Evolutionary conservation across 2,329 filamentous ascomycete species (phyloP), one percentile per base, ranked within the genome.

Genomic region (Plenodomus biglobosus): DNA sequence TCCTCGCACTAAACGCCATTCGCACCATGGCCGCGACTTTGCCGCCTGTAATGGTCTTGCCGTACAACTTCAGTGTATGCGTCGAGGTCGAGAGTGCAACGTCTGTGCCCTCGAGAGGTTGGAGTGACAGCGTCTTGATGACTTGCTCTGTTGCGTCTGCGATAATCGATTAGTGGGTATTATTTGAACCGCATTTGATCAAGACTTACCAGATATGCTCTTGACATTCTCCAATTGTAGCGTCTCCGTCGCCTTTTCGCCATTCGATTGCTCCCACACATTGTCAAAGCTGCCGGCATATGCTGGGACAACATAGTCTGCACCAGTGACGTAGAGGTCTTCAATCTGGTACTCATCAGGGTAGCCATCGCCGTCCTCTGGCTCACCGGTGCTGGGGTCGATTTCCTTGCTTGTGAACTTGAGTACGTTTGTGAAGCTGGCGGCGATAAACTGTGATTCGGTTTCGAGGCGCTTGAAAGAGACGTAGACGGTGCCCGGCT

Each of bases 401-500:
- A 99, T 94, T 75, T 99, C 94, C 77, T 96, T 97, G 78, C 87
- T 94, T 16, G 91, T 96, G 72, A 99, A 99, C 75, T 94, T 96
- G 69, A 99, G 86, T 34, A 90, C 78, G 74, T 97, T 99, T 58
- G 89, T 90, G 74, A 99, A 95, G 36, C 84, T 88, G 43, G 87
- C 85, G 18, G 88, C 80, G 3, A 91, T 85, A 71, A 95, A 86
- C n/a, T 86, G 82, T 37, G 78, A 80, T 63, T 90, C 88, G 47
- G 89, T 91, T 50, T 81, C 83, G 21, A 84, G 75, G 72, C 95
- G 94, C 75, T 87, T 89, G 79, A 99, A 96, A 2, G 91, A 91
- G 35, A 96, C 94, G 68, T 96, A 99, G 35, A 97, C 86, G 61
- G 91, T 92, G 50, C 94, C 94, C 0, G 92, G 90, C 71, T 92